Evolutionary conservation across 176 grass and related monocot species (phyloP), one percentile per base, ranked within the genome.

Genomic region (Puccinellia tenuiflora): DNA sequence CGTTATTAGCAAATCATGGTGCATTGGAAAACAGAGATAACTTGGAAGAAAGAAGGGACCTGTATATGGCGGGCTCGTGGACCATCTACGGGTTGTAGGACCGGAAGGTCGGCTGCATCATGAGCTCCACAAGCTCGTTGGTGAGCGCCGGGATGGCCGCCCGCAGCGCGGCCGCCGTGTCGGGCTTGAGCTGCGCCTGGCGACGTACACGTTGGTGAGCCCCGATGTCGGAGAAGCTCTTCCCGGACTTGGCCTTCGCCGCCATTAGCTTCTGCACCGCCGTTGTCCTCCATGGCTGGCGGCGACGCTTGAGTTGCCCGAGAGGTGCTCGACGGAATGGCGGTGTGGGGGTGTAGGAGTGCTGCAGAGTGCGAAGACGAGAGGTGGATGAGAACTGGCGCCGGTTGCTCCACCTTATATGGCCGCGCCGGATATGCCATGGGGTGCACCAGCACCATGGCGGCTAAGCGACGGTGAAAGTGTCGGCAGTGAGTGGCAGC

Each of bases 181-280:
- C 91, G 3, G 89, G 62, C 81, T 92, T 95, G 76, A 98, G 92
- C 77, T 93, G 92, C 26, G 96, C 96, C 89, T 93, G 96, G 47
- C 96, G 20, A 95, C 92, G 73, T 98, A 98, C 71, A 95, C 96
- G 75, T 98, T 98, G 71, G 92, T 93, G 66, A 98, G 92, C 26
- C 92, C 89, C 90, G 31, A 95, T 91, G 45, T 87, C 79, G 16
- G 88, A 83, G 90, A 88, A 95, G 82, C 66, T 91, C 96, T 91
- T 98, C 47, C 87, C 79, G 46, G 87, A 90, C 79, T 43, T 61
- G n/a, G 48, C 91, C 72, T 95, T 98, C 2, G 83, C 96, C 26
- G 29, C 79, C 76, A 91, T 85, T 51, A 98, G 77, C 54, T 77
- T 54, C 56, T 67, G 46, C 64, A 93, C 86, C 75, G 59, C 77